phyloP scores from a whole-genome alignment of 108 stramenopile species.

The Discostella pseudostelligera region DNA sequence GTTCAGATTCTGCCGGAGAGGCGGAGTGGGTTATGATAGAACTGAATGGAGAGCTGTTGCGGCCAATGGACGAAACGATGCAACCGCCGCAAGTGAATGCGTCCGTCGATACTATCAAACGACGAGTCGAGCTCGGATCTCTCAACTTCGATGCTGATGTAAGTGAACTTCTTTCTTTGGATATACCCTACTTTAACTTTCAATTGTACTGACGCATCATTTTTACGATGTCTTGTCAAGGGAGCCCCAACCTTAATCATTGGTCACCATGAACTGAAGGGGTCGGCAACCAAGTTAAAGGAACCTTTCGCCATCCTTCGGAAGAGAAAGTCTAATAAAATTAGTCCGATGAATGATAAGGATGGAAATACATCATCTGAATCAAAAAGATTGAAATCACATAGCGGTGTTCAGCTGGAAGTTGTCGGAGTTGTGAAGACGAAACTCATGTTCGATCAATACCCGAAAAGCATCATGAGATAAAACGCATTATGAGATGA shows the following conservation, averaged over 20 bases:
- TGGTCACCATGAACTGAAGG: slow-evolving; percentile 72
- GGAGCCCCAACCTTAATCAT: slow-evolving; percentile 61
- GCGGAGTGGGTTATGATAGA: slow-evolving; percentile 75
- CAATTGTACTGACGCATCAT: slow-evolving; percentile 3
- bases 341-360: slow-evolving; percentile 12
- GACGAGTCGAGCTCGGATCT: slow-evolving; percentile 61
- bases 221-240: slow-evolving; percentile 11
- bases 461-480: slow-evolving; percentile 79
- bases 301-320: slow-evolving; percentile 72
- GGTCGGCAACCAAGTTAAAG: slow-evolving; percentile 52
- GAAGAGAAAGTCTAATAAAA: slow-evolving; percentile 34
- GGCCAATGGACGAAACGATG: slow-evolving; percentile 44
- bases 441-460: slow-evolving; percentile 68
- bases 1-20: slow-evolving; percentile 21
- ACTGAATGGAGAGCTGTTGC: slow-evolving; percentile 68
- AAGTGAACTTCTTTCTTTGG: slow-evolving; percentile 4
- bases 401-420: slow-evolving; percentile 42
- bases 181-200: neutral
- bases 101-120: slow-evolving; percentile 14
- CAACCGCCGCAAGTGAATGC: neutral
- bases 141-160: slow-evolving; percentile 43
- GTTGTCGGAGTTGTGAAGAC: slow-evolving; percentile 64
- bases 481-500: slow-evolving; percentile 15
- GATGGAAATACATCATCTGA: neutral
- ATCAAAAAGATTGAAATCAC: slow-evolving; percentile 16